Conservation (phyloP, 352 stramenopile genomes). For the Globisporangium perplexum region DNA sequence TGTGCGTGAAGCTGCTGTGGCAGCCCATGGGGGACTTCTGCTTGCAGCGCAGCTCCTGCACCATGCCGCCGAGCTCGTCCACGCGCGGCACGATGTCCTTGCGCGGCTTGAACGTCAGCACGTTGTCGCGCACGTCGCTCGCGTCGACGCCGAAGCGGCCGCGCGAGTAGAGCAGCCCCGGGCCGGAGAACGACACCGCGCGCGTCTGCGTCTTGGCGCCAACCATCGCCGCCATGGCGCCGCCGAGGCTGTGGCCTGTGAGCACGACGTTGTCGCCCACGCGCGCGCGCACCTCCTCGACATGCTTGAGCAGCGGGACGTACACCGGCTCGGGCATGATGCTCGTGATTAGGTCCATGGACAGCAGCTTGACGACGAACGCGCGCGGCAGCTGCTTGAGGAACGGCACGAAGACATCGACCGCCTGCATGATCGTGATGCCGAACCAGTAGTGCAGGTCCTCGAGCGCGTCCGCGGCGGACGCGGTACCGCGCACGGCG, state of each 20-base stretch:
- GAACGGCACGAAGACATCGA: conserved; percentile 77
- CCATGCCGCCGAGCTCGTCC: conserved; percentile 66
- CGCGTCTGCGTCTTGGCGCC: conserved; percentile 67
- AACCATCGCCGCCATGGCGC: conserved; percentile 70
- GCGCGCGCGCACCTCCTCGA: conserved; percentile 26
- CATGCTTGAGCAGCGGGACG: conserved; percentile 47
- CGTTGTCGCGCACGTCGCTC: conserved; percentile 65
- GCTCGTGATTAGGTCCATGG: conserved; percentile 54
- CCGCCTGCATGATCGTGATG: conserved; percentile 81
- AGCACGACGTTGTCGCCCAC: conserved; percentile 61
- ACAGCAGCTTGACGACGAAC: conserved; percentile 73
- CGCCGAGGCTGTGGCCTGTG: conserved; percentile 73
- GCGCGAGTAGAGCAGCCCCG: conserved; percentile 65
- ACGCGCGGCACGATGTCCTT: conserved; percentile 79
- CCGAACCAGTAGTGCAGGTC: conserved; percentile 86
- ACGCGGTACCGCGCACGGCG: conserved; percentile 71
- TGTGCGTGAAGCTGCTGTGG: conserved; percentile 65
- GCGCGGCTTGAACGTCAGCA: conserved; percentile 73
- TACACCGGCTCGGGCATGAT: conserved; percentile 71
- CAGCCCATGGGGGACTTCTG: conserved; percentile 59
- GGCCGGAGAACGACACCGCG: conserved; percentile 72
- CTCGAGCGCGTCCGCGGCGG: conserved; percentile 68
- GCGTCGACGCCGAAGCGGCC: conserved; percentile 59
- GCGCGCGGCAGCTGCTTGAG: conserved; percentile 67
- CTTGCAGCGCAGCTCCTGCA: conserved; percentile 75